Conservation (phyloP, 23 red algal species). For the Gracilaria gracilis region DNA sequence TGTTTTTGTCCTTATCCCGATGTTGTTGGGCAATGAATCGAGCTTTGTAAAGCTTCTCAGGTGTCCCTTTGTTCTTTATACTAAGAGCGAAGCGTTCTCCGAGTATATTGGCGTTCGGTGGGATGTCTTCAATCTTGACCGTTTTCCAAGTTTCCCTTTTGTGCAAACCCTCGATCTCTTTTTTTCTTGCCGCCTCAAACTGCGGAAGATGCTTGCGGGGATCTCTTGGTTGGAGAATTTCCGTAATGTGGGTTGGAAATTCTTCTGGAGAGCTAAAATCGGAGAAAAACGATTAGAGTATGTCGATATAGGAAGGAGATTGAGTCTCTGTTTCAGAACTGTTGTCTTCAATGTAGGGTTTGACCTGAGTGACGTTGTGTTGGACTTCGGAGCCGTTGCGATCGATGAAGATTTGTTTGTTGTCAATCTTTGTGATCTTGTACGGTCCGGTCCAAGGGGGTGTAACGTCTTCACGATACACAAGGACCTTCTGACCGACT, state of each 20-base stretch:
- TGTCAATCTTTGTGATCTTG: neutral
- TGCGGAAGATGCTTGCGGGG: neutral
- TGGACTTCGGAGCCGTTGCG: neutral
- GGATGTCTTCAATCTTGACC: neutral
- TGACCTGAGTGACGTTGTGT: neutral
- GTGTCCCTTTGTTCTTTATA: constrained; percentile 39
- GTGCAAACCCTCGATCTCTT: neutral
- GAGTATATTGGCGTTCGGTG: neutral
- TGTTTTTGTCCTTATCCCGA: neutral
- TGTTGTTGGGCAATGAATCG: neutral
- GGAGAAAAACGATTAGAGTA: neutral
- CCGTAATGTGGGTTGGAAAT: neutral
- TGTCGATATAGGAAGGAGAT: neutral
- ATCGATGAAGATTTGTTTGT: neutral
- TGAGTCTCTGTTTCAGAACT: neutral
- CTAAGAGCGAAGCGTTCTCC: constrained; percentile 31
- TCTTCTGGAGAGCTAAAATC: neutral
- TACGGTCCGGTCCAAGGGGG: neutral
- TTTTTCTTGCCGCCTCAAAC: neutral
- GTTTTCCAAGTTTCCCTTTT: neutral
- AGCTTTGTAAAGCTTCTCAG: constrained; percentile 4
- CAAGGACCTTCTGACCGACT: neutral
- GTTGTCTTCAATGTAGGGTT: neutral
- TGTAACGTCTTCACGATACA: neutral
- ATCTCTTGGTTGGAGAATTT: neutral